Evolutionary conservation across 2,329 filamentous ascomycete species (phyloP), one percentile per base, ranked within the genome.

Genomic region (Cladosporium sp.): DNA sequence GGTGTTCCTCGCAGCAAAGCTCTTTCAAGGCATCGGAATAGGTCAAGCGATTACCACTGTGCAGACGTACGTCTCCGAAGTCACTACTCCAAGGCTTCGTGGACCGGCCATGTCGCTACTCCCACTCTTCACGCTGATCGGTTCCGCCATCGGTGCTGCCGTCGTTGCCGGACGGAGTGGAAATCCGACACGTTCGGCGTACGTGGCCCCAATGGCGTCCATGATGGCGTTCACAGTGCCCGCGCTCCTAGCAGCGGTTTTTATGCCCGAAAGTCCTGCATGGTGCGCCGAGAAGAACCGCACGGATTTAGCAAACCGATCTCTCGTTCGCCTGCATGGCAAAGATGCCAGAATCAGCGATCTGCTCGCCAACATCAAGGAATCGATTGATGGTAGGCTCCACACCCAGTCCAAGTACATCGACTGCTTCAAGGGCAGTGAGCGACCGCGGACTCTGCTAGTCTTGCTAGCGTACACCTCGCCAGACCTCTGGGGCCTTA

Each of bases 31-130:
- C 8, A 66, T 74, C 49, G 71, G 76, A 1, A 74, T 80, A 38
- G 79, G 80, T 12, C 73, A 77, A 49, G 70, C 79, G 55, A 76
- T 76, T 67, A 68, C 71, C 37, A 72, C 66, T 79, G 82, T 11
- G 80, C 84, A 47, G 61, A 81, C 79, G 0, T 82, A 81, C 68
- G 74, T 81, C 63, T 81, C 79, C 14, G 80, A 82, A 61, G 76
- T 80, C n/a, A 67, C 78, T 1, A 79, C 80, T 0, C 71, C 75
- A 0, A 70, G 68, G 3, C 70, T 82, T 7, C 73, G 80, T 37
- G 80, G 77, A 2, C 75, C 79, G 0, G 72, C 76, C 2, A 74
- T 82, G 65, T 77, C 79, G 1, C 73, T 81, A 45, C 77, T 81
- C 54, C 79, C 80, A 4, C 75, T 76, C 3, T 80, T 82, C 64